These are phyloP conservation scores for Auricularia sp. DNA, from an alignment of 768 basidiomycete species.

Conservation along the genomic window DNA sequence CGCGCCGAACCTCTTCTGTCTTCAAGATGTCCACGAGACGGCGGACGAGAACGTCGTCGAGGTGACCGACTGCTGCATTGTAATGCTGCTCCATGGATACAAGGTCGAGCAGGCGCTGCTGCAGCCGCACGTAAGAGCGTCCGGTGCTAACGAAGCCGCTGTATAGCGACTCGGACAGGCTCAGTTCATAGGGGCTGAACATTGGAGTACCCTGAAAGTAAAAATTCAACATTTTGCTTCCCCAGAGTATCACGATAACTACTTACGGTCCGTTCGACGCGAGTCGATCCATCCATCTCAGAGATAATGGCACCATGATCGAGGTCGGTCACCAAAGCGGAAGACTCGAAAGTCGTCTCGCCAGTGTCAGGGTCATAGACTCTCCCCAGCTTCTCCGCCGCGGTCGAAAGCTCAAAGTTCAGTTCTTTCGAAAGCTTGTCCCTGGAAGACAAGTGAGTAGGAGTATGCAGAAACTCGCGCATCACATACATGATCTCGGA, in stretches of 20 bases:
- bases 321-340: neutral
- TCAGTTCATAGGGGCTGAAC: neutral
- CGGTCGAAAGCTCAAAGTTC: neutral
- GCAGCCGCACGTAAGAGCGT: neutral
- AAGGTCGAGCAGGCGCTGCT: neutral
- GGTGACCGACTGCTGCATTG: too few species aligned
- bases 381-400: neutral
- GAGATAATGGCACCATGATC: neutral
- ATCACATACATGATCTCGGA: neutral
- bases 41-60: too few species aligned
- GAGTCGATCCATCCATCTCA: neutral
- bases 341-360: neutral
- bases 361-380: neutral
- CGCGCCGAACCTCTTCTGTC: neutral
- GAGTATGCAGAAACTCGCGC: neutral
- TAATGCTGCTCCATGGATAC: too few species aligned
- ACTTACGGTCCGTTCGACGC: neutral
- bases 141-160: neutral
- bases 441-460: neutral
- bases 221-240: neutral
- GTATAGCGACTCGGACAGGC: neutral
- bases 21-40: too few species aligned
- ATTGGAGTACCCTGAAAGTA: neutral
- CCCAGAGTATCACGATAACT: neutral
- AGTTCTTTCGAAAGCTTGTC: neutral